phyloP scores from a whole-genome alignment of 2,329 filamentous ascomycete genomes.

The Xylaria sp. region DNA sequence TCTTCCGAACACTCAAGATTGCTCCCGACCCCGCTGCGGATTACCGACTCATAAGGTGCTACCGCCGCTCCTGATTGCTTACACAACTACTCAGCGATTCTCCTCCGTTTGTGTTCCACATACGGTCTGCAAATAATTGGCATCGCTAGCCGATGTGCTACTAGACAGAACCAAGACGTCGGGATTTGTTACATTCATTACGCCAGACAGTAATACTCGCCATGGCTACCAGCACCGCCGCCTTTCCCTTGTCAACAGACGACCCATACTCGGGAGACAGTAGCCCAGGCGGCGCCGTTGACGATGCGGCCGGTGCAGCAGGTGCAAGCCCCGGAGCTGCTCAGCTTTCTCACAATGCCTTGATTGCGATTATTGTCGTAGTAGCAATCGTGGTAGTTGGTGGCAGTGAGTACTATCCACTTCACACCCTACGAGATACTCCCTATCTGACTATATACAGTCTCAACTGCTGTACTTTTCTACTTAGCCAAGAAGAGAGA shows the following conservation, averaged over 20 bases:
- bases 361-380: slow-evolving; percentile 80
- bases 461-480: slow-evolving; percentile 74
- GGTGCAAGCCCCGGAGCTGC: slow-evolving; percentile 70
- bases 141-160: slow-evolving; percentile 8
- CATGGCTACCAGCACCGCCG: slow-evolving; percentile 33
- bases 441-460: slow-evolving; percentile 54
- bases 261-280: slow-evolving; percentile 44
- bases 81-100: slow-evolving; percentile 7
- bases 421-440: slow-evolving; percentile 1
- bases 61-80: slow-evolving; percentile 16
- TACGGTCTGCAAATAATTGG: slow-evolving; percentile 11
- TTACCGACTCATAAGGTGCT: slow-evolving; percentile 25
- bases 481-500: slow-evolving; percentile 86
- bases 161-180: background rate
- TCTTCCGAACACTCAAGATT: slow-evolving; percentile 29
- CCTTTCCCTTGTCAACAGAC: slow-evolving; percentile 34
- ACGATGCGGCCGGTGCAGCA: slow-evolving; percentile 71
- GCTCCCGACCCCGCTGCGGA: slow-evolving; percentile 22
- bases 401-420: slow-evolving; percentile 67
- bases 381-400: slow-evolving; percentile 74
- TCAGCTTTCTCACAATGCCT: slow-evolving; percentile 73
- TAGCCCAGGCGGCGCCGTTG: slow-evolving; percentile 53
- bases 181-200: slow-evolving; percentile 5
- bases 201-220: slow-evolving; percentile 26
- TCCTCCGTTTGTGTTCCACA: slow-evolving; percentile 11